These are phyloP conservation scores for Nicotiana rustica DNA, from an alignment of 305 asterid species.

Conservation along the genomic window DNA sequence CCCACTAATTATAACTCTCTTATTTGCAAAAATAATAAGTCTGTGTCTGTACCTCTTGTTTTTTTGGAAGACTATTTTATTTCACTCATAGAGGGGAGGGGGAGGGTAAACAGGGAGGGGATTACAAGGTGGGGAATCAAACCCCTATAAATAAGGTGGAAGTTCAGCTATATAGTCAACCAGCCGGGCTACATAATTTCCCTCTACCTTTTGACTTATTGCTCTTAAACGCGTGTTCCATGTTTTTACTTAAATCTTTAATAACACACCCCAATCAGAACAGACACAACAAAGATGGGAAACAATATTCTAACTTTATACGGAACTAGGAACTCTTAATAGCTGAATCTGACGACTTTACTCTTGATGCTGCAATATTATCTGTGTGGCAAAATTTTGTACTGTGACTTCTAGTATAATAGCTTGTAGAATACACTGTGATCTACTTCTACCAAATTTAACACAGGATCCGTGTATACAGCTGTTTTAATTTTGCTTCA, in stretches of 20 bases:
- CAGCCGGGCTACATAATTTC: too few species aligned
- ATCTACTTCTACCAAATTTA: background rate
- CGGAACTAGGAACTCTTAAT: slow-evolving; percentile 18
- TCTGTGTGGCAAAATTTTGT: background rate
- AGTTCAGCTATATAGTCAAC: too few species aligned
- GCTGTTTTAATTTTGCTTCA: background rate
- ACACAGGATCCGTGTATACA: background rate
- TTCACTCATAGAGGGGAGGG: too few species aligned
- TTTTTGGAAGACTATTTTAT: too few species aligned
- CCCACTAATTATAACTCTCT: too few species aligned
- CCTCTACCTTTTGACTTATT: background rate
- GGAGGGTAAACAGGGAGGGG: too few species aligned
- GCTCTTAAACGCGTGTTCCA: background rate
- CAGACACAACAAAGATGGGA: background rate
- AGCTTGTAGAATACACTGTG: background rate
- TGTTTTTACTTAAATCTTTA: background rate
- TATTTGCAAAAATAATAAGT: too few species aligned
- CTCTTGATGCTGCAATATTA: slow-evolving; percentile 30
- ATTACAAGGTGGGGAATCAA: too few species aligned
- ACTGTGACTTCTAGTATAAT: slow-evolving; percentile 13
- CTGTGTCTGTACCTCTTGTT: too few species aligned
- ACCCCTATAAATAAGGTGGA: too few species aligned
- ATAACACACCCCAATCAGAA: background rate
- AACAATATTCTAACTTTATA: background rate
- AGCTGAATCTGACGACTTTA: background rate